Percentiles rank a stretch among this genome's conserved stretches.
These are phyloP conservation scores for Parietaria judaica DNA, from an alignment of 306 rosid species.

Conservation along the genomic window DNA sequence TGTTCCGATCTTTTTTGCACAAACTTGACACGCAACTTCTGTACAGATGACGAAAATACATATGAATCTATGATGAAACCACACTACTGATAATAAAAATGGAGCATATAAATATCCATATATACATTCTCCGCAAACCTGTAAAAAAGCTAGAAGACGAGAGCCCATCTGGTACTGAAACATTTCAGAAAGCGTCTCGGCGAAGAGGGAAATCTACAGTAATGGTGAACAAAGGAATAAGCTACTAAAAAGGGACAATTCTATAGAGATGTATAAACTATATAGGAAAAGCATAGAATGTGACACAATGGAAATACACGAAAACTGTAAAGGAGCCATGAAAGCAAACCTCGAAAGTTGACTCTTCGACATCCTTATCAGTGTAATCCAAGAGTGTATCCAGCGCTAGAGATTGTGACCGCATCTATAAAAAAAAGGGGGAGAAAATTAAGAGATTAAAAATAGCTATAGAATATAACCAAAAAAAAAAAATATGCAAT, in stretches of 20 bases:
- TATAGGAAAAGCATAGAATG: not conserved
- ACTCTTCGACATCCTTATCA: slow-evolving; percentile 87
- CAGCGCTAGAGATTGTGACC: slow-evolving; percentile 66
- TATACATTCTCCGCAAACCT: slow-evolving; percentile 43
- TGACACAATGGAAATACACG: not conserved
- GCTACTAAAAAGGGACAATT: not conserved
- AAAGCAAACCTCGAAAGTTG: slow-evolving; percentile 78
- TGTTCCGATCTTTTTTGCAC: slow-evolving; percentile 62
- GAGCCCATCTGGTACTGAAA: slow-evolving; percentile 95
- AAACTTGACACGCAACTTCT: slow-evolving; percentile 73
- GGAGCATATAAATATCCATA: slow-evolving; percentile 7
- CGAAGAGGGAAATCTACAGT: slow-evolving; percentile 82
- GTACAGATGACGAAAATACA: slow-evolving; percentile 6
- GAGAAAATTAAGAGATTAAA: slow-evolving; percentile 14
- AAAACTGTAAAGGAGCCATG: not conserved
- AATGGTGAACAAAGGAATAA: slow-evolving; percentile 7
- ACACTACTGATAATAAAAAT: slow-evolving; percentile 15
- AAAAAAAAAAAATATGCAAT: not conserved
- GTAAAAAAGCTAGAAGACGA: slow-evolving; percentile 71
- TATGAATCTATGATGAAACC: slow-evolving; percentile 5
- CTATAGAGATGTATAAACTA: not conserved
- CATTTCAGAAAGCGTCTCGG: slow-evolving; percentile 93
- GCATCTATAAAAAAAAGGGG: slow-evolving; percentile 53
- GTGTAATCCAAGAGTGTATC: slow-evolving; percentile 83
- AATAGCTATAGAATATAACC: not conserved